These are phyloP conservation scores for Pythium aristosporum DNA, from an alignment of 352 stramenopile genomes.

Conservation along the genomic window DNA sequence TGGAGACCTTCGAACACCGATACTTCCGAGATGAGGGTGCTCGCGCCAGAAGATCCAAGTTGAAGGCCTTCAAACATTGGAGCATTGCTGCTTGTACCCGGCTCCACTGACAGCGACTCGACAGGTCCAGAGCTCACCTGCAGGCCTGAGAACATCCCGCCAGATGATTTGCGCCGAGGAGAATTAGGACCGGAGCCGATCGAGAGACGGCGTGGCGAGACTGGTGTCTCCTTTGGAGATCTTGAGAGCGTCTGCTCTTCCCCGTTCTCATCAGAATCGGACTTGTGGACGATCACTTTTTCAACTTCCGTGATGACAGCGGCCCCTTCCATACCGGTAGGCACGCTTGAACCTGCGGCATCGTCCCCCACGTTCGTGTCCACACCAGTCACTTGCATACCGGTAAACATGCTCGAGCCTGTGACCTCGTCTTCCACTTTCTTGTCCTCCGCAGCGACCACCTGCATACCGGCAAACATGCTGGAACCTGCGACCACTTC, in stretches of 20 bases:
- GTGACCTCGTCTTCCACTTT: not conserved
- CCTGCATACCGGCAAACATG: constrained; percentile 26
- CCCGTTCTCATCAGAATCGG: not conserved
- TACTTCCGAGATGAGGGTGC: not conserved
- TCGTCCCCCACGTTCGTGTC: not conserved
- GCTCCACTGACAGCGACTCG: constrained; percentile 10
- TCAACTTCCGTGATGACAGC: not conserved
- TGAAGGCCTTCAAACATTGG: constrained; percentile 21
- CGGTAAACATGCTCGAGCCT: constrained; percentile 22
- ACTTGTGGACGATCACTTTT: not conserved
- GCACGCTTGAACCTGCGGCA: constrained; percentile 5
- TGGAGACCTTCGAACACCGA: constrained; percentile 17
- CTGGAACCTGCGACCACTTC: not conserved
- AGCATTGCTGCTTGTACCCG: not conserved
- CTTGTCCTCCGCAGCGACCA: not conserved
- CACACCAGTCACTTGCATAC: constrained; percentile 14
- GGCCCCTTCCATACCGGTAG: constrained; percentile 17
- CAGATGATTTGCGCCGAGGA: constrained; percentile 20
- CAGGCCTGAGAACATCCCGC: constrained; percentile 20
- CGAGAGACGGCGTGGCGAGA: constrained; percentile 16
- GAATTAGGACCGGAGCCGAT: constrained; percentile 21
- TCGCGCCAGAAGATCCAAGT: constrained; percentile 2
- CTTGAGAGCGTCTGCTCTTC: not conserved
- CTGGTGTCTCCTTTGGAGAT: constrained; percentile 15
- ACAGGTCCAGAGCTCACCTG: constrained; percentile 3